A percentile compares a stretch with the other conserved stretches of the same genome.
These are phyloP conservation scores for Butyriboletus loyo DNA, from an alignment of 768 basidiomycete genomes.

Conservation along the genomic window DNA sequence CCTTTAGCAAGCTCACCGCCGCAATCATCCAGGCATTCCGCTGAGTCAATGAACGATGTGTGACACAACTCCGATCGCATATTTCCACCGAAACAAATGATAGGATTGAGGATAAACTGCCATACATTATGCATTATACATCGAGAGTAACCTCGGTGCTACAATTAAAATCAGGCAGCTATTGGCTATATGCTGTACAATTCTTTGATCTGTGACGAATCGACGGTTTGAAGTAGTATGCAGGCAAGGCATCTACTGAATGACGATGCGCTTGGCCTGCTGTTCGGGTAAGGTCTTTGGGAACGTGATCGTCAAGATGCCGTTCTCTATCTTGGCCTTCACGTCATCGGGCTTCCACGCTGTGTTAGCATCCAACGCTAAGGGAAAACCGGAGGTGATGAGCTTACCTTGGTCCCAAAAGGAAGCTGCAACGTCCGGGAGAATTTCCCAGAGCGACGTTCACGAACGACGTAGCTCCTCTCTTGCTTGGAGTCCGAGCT, in stretches of 20 bases:
- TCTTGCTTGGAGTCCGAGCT: slow-evolving; percentile 33
- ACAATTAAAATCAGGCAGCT: neutral
- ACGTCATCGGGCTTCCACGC: no score
- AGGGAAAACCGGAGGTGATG: no score
- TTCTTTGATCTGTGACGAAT: no score
- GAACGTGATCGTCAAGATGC: slow-evolving; percentile 46
- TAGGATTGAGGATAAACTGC: neutral
- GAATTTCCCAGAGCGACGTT: slow-evolving; percentile 45
- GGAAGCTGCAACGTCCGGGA: no score
- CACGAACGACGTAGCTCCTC: slow-evolving; percentile 39
- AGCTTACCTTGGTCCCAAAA: no score
- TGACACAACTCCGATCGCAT: no score
- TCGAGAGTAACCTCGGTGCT: neutral
- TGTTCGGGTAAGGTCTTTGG: slow-evolving; percentile 41
- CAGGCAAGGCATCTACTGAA: neutral
- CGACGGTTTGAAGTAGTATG: no score
- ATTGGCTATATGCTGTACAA: neutral
- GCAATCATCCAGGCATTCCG: no score
- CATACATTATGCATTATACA: neutral
- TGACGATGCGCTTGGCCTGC: slow-evolving; percentile 40
- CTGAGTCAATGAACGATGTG: no score
- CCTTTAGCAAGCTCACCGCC: no score
- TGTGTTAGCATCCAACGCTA: no score
- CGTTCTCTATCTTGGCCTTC: slow-evolving; percentile 46
- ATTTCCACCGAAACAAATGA: no score